A percentile compares a stretch with the other conserved stretches of the same genome.
These are phyloP conservation scores for Inonotus obliquus DNA, from an alignment of 1,284 basidiomycete genomes.

Conservation along the genomic window DNA sequence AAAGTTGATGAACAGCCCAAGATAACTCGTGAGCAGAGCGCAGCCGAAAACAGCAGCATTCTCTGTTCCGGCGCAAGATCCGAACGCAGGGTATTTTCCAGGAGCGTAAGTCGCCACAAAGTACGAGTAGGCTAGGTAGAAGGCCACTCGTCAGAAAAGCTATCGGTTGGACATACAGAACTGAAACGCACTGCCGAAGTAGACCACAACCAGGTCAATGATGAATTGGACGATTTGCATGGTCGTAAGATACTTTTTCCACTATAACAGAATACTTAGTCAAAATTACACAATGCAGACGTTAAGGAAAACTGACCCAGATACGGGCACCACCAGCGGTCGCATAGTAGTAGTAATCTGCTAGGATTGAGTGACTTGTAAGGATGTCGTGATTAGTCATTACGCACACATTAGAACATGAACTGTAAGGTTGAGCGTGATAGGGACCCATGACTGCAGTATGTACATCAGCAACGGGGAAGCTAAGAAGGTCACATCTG, in stretches of 20 bases:
- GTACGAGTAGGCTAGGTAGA: constrained; percentile 71
- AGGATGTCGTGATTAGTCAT: not conserved
- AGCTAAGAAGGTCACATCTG: constrained; percentile 8
- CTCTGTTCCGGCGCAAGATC: constrained; percentile 87
- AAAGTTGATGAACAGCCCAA: constrained; percentile 89
- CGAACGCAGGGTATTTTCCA: constrained; percentile 57
- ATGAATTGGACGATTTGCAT: constrained; percentile 97
- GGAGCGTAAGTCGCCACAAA: constrained; percentile 64
- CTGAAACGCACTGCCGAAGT: constrained; percentile 81
- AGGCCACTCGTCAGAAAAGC: constrained; percentile 15
- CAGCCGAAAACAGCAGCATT: constrained; percentile 88
- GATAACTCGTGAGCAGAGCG: constrained; percentile 82
- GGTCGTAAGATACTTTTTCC: constrained; percentile 95
- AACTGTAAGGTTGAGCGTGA: constrained; percentile 87
- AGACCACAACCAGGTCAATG: constrained; percentile 85
- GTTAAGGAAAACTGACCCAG: constrained; percentile 60
- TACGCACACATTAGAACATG: constrained; percentile 97
- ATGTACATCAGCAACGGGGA: constrained; percentile 13
- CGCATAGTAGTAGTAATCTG: constrained; percentile 97
- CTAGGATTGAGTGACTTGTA: constrained; percentile 1
- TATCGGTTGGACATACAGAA: not conserved
- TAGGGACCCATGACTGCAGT: constrained; percentile 96
- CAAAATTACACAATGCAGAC: not conserved
- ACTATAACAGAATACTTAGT: constrained; percentile 44
- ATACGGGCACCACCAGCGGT: constrained; percentile 93